Base-by-base conservation (phyloP, 345 rosid genomes). In the Brassica cretica region DNA sequence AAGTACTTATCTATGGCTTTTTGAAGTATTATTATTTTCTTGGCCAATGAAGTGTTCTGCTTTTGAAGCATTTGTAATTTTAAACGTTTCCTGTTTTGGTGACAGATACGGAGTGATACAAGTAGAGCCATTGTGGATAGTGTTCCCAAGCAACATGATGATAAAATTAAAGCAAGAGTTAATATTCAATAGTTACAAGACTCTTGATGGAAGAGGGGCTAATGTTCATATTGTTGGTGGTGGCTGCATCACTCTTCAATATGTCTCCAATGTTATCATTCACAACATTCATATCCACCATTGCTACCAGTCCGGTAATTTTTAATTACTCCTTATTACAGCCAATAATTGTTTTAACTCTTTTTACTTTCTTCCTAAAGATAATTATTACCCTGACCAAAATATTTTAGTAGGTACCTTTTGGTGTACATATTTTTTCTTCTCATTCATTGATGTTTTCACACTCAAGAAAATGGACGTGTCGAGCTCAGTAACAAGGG, bases 201-300 rank as follows among this genome's bases (percentile, higher is more conserved):
- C 99, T 6, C 81, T 95, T 27, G 99, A 95, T 72, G 99, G 98
- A 0, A 93, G 98, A 25, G 99, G 99, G 35, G 98, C 98, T 7
- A 91, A 90, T 75, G 97, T 95, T 9, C 99, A 93, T 64, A 93
- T 95, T 39, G 76, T 74, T 5, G 99, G 99, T 2, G 99, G 99
- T 56, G 99, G 99, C 2, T 95, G 99, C 89, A 86, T 95, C 46
- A 95, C 99, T 35, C 74, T 95, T 80, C 99, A 95, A 84, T 95
- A 87, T 70, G 83, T 93, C 66, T 89, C 87, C 82, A 93, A 93
- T 79, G 81, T 95, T 64, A 95, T 95, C 56, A 95, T 95, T 30
- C 99, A 95, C 79, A 95, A 91, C 76, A 79, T 95, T 15, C 98
- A 95, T 80, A 78, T 95, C 46, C 98, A 95, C 76, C 93, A 95